Evolutionary conservation across 2,329 filamentous ascomycete species (phyloP).

Genomic region (Dactylellina sp.): DNA sequence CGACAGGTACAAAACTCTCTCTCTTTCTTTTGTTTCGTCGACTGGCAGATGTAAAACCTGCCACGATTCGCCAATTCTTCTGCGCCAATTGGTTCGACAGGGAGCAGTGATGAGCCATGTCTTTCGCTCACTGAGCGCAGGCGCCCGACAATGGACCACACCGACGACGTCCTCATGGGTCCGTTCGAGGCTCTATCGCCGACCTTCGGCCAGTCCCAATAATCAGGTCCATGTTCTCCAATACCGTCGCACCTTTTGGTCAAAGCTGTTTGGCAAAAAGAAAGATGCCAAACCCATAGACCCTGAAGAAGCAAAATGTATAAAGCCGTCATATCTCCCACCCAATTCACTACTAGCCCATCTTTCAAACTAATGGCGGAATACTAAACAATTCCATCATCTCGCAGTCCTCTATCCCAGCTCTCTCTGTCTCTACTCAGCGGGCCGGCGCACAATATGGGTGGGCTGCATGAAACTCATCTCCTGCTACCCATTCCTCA

Average conservation of each 20-base stretch:
- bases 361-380: not conserved
- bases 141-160: slow-evolving; percentile 34
- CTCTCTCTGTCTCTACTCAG: slow-evolving; percentile 50
- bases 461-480: slow-evolving; percentile 54
- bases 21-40: not conserved
- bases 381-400: not conserved
- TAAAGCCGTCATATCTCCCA: no score
- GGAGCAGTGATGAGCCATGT: slow-evolving; percentile 48
- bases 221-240: slow-evolving; percentile 23
- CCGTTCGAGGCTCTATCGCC: slow-evolving; percentile 3
- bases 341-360: not conserved
- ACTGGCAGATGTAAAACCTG: slow-evolving; percentile 2
- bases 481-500: slow-evolving; percentile 52
- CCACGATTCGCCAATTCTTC: no score
- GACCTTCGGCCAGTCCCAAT: not conserved
- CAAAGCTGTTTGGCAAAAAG: slow-evolving; percentile 43
- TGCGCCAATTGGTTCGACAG: slow-evolving; percentile 9
- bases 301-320: slow-evolving; percentile 51
- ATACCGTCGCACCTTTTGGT: slow-evolving; percentile 54
- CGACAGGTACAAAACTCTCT: not conserved
- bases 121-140: slow-evolving; percentile 46
- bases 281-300: slow-evolving; percentile 18
- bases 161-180: slow-evolving; percentile 4
- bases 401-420: slow-evolving; percentile 45
- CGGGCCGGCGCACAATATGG: slow-evolving; percentile 46